Base-by-base conservation (phyloP, 768 basidiomycete genomes). In the Gymnopilus junonius region DNA sequence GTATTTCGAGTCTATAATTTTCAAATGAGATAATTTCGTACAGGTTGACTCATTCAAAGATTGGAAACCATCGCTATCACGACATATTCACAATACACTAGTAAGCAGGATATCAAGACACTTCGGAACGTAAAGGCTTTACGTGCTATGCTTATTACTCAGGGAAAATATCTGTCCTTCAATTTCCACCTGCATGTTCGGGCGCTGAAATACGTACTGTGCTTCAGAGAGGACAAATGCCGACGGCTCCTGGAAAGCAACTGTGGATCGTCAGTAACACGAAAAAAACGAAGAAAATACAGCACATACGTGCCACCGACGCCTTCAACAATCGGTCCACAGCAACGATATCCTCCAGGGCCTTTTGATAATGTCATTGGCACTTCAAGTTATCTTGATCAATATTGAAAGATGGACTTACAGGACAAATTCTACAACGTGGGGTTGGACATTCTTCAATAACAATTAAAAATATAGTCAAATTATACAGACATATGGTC, bases 341-440 rank as follows among this genome's bases (percentile, higher is more conserved):
- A 66, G 61, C 65, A 66, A 40, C 58, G 57, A 21, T 40, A 66
- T 15, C 51, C 60, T 34, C 51, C 23, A 27, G 67, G 67, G 31
- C 67, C 65, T 65, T 29, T n/a, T 4, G 20, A 6, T 31, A 14
- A 27, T 37, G 35, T 7, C 14, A 4, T 35, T 27, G 23, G 17
- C 15, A 17, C 20, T 3, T n/a, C 15, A 2, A 34, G 6, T 8
- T 21, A 27, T 20, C 17, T n/a, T 25, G 17, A 25, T 14, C 10
- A 12, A 32, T n/a, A 20, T 39, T 14, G n/a, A n/a, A 15, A 43
- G 37, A 5, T n/a, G 20, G 17, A 42, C 51, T 63, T 37, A 58
- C 56, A 63, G n/a, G 35, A 27, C 8, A 48, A 29, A 32, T 32
- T 23, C 56, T 63, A 25, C 35, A 29, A 25, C 2, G 27, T 43